Conservation (phyloP, 345 rosid species). For the Acer saccharum region DNA sequence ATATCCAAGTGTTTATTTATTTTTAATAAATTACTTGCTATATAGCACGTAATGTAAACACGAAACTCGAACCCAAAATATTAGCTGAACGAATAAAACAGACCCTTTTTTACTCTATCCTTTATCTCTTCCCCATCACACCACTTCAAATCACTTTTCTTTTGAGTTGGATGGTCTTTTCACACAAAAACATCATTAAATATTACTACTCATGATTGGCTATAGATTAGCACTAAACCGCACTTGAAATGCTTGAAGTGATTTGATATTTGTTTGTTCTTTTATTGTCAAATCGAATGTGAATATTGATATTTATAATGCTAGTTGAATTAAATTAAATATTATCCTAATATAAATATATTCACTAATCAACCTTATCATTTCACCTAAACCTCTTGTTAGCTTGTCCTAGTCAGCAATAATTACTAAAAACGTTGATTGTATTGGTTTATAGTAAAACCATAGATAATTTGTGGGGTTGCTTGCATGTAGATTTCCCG, state of each 20-base stretch:
- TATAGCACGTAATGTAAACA: too few species aligned
- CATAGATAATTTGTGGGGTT: background rate
- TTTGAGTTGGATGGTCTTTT: background rate
- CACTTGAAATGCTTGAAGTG: background rate
- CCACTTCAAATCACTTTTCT: background rate
- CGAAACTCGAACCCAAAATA: too few species aligned
- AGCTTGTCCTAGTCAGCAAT: slow-evolving; percentile 17
- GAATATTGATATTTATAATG: background rate
- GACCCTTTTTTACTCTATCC: background rate
- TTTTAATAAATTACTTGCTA: too few species aligned
- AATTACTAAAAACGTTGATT: too few species aligned
- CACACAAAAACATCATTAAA: background rate
- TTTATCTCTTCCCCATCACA: background rate
- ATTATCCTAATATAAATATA: background rate
- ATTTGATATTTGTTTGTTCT: background rate
- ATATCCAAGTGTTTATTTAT: background rate
- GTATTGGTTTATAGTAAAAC: too few species aligned
- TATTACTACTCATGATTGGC: background rate
- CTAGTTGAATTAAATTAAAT: background rate
- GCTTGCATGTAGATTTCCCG: slow-evolving; percentile 4
- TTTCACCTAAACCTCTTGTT: slow-evolving; percentile 14
- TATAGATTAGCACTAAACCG: slow-evolving; percentile 2
- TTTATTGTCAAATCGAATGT: background rate
- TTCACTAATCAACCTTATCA: background rate
- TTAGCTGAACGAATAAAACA: too few species aligned